These are phyloP conservation scores for Mortierella hygrophila DNA, from an alignment of 192 early-diverging fungal genomes.

Conservation along the genomic window DNA sequence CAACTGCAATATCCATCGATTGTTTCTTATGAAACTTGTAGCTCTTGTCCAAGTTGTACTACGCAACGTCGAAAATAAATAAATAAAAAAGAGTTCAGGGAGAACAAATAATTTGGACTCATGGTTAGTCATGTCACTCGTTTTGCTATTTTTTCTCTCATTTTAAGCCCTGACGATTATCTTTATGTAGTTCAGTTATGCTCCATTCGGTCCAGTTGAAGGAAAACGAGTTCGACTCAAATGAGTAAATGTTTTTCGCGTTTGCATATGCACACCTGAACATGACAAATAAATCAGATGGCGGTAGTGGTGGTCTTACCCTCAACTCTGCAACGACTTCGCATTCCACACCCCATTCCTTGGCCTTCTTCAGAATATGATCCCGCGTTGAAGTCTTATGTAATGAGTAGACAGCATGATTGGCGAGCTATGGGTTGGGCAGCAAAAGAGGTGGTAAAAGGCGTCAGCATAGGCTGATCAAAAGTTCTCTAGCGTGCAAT, in stretches of 20 bases:
- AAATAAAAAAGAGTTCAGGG: background rate
- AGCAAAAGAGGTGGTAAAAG: background rate
- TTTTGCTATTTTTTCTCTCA: background rate
- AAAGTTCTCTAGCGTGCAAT: background rate
- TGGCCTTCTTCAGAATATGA: conserved; percentile 76
- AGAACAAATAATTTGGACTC: background rate
- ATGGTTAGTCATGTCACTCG: background rate
- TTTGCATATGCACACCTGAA: background rate
- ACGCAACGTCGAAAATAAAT: background rate
- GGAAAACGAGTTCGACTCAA: background rate
- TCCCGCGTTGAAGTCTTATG: conserved; percentile 86
- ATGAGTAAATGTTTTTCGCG: no score
- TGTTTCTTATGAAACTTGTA: conserved; percentile 86
- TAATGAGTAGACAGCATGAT: conserved; percentile 78
- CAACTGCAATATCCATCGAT: conserved; percentile 78
- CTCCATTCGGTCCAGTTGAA: background rate
- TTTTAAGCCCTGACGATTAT: background rate
- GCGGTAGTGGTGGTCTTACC: conserved; percentile 40
- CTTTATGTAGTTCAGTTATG: background rate
- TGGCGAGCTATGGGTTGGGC: conserved; percentile 60
- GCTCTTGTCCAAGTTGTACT: conserved; percentile 84
- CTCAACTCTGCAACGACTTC: conserved; percentile 82
- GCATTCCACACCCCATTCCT: conserved; percentile 77
- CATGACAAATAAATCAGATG: background rate
- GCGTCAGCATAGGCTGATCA: background rate